phyloP scores from a whole-genome alignment of 805 yeast genomes.

The Ogataea henricii region DNA sequence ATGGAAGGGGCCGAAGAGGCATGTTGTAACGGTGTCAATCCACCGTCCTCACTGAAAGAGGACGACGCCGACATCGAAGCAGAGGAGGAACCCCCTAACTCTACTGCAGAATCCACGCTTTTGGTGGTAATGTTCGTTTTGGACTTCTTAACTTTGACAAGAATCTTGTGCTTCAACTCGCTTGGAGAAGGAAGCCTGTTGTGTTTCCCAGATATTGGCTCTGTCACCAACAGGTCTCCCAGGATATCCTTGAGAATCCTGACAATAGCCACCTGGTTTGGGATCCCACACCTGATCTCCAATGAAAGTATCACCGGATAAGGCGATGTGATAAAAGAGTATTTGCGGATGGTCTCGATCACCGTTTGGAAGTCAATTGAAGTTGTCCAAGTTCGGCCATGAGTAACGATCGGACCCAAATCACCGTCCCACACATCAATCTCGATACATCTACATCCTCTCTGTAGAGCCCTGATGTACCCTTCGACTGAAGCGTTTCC shows the following conservation, averaged over 20 bases:
- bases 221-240: conserved; percentile 55
- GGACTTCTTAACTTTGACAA: conserved; percentile 75
- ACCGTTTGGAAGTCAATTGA: conserved; percentile 72
- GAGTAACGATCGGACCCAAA: conserved; percentile 82
- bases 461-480: conserved; percentile 79
- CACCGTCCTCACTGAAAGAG: conserved; percentile 33
- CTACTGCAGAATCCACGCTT: conserved; percentile 14
- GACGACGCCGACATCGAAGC: conserved; percentile 34
- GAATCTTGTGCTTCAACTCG: conserved; percentile 65
- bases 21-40: conserved; percentile 2
- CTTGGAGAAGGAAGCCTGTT: conserved; percentile 67
- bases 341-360: conserved; percentile 70
- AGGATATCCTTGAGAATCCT: conserved; percentile 55
- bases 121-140: conserved; percentile 13
- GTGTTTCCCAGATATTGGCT: conserved; percentile 35
- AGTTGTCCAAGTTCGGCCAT: conserved; percentile 82
- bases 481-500: conserved; percentile 90
- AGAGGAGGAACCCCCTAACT: conserved; percentile 11
- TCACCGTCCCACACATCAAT: conserved; percentile 90
- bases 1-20: conserved; percentile 18
- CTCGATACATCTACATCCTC: conserved; percentile 95
- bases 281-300: conserved; percentile 75
- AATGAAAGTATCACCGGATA: conserved; percentile 84
- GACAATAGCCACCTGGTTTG: conserved; percentile 65
- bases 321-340: conserved; percentile 86